Conservation (phyloP, 306 rosid species). For the Boehmeria nivea region DNA sequence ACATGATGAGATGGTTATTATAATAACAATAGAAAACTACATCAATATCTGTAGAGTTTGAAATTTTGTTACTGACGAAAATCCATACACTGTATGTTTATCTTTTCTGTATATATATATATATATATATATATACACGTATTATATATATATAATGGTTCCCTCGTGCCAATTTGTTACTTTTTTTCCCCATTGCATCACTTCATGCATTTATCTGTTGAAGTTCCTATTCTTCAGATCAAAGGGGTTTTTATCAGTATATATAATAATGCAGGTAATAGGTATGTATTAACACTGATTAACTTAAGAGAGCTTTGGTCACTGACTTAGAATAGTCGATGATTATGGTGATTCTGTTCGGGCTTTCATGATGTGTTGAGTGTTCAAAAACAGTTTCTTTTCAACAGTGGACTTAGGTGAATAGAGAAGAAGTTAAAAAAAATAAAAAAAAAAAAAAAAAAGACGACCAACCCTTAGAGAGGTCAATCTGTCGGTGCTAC, state of each 20-base stretch:
- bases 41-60: neutral
- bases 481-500: too few species aligned
- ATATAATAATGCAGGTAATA: neutral
- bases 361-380: neutral
- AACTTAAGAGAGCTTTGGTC: too few species aligned
- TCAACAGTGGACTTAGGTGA: too few species aligned
- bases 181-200: too few species aligned
- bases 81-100: neutral
- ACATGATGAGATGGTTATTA: constrained; percentile 11
- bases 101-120: neutral
- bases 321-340: too few species aligned
- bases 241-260: neutral
- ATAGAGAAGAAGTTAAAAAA: too few species aligned
- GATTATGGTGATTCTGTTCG: neutral
- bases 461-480: too few species aligned
- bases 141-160: neutral
- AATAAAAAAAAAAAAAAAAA: too few species aligned
- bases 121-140: neutral
- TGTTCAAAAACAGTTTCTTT: too few species aligned
- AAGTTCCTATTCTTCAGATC: neutral
- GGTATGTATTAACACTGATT: neutral
- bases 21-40: neutral
- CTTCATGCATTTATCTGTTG: neutral
- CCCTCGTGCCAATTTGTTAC: too few species aligned
- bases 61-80: neutral